phyloP scores from a whole-genome alignment of 2,329 filamentous ascomycete genomes.

The Diaporthe nobilis region DNA sequence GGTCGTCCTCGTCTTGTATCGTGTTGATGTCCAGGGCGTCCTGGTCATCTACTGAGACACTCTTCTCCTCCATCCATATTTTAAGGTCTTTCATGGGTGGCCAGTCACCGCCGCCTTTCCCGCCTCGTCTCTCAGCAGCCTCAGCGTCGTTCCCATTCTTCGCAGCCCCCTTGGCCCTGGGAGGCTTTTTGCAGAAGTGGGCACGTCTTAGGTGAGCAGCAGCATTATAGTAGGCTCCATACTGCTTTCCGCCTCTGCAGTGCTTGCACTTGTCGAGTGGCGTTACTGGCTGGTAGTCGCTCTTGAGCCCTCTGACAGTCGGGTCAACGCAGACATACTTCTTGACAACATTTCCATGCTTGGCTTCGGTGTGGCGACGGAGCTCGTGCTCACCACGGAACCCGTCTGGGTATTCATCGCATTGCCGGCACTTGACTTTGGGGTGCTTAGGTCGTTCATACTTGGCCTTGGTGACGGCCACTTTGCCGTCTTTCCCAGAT shows the following conservation, averaged over 20 bases:
- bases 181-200: conserved; percentile 81
- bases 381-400: conserved; percentile 92
- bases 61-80: conserved; percentile 71
- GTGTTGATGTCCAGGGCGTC: conserved; percentile 54
- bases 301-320: conserved; percentile 53
- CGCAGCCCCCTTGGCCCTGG: conserved; percentile 54
- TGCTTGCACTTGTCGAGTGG: conserved; percentile 87
- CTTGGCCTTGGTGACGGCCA: conserved; percentile 58
- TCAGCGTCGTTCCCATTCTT: conserved; percentile 42
- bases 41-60: conserved; percentile 58
- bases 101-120: conserved; percentile 68
- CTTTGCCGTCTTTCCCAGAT: conserved; percentile 58
- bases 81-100: conserved; percentile 71
- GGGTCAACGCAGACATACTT: conserved; percentile 74
- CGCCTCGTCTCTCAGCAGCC: conserved; percentile 63
- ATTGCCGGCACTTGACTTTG: conserved; percentile 79
- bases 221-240: conserved; percentile 95
- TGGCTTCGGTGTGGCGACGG: conserved; percentile 73
- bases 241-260: conserved; percentile 82
- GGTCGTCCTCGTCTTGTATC: conserved; percentile 49
- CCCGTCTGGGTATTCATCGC: conserved; percentile 80
- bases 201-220: conserved; percentile 89
- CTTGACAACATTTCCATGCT: conserved; percentile 72
- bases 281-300: conserved; percentile 66
- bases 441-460: conserved; percentile 76